Evolutionary conservation across 23 red algal species (phyloP), one percentile per base, ranked within the genome.

Genomic region (Cyanidium caldarium): DNA sequence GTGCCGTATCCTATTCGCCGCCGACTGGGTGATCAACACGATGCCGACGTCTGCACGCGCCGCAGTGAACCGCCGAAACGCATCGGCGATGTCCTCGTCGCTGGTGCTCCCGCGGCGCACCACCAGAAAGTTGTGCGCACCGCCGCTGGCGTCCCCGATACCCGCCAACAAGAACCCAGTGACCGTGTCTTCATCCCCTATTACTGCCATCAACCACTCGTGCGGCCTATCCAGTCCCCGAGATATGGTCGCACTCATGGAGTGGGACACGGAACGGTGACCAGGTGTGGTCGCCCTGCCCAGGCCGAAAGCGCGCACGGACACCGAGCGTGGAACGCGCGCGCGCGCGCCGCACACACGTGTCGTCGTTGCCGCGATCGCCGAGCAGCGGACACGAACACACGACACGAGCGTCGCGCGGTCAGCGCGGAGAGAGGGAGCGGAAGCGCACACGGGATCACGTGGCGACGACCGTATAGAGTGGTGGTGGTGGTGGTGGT

Each of bases 111-210:
- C 87, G 82, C 29, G 75, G 69, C 83, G 77, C 40, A 98, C 92
- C 44, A 89, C 84, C 34, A 98, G 85, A 70, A 75, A 98, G 68
- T 87, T 98, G 33, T 86, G 68, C 35, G 68, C 58, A 3, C 66
- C 36, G 2, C 57, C 39, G 42, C 79, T 73, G 38, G 73, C 76
- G 19, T 98, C 72, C 17, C 92, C 92, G 16, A 98, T 58, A 40
- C 92, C 92, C 33, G 92, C 81, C 42, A 98, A 57, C 25, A 98
- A 75, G 37, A 98, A 98, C 35, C 92, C 92, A n/a, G 84, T 86
- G 14, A 86, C 79, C 1, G 92, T 98, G 67, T 98, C 92, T 46
- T 88, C 87, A 37, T 94, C 87, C 41, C 87, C 87, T 26, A 94
- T 94, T 3, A 94, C 77, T 29, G 87, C 87, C 29, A 94, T 81